Evolutionary conservation across 192 early-diverging fungal genomes (phyloP).

Genomic region (Coemansia sp.): DNA sequence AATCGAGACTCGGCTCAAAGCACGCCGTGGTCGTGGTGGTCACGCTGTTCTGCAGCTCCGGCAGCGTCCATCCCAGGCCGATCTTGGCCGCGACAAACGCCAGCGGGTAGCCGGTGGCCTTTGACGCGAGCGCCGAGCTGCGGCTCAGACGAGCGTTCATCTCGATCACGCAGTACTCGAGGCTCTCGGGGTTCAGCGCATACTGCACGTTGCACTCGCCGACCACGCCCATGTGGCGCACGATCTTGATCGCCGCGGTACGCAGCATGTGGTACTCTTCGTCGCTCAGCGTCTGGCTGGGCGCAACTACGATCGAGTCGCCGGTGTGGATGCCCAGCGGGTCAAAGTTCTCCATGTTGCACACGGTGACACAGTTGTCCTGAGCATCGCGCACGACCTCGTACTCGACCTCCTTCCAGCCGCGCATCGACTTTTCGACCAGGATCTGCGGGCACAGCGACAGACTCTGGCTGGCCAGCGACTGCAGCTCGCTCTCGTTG

Average conservation of each 20-base stretch:
- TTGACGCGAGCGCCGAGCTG: conserved; percentile 94
- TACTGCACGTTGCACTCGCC: conserved; percentile 99
- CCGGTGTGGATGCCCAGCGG: conserved; percentile 98
- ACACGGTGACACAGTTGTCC: conserved; percentile 99
- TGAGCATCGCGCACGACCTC: conserved; percentile 96
- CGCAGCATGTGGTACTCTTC: conserved; percentile 95
- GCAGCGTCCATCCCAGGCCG: conserved; percentile 87
- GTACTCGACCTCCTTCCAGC: conserved; percentile 99
- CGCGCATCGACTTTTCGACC: conserved; percentile 95
- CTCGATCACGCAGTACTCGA: conserved; percentile 98
- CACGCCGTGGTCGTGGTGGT: conserved; percentile 95
- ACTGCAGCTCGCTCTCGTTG: conserved; percentile 68
- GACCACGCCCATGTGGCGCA: conserved; percentile 94
- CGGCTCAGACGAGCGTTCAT: conserved; percentile 96
- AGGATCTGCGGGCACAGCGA: conserved; percentile 89
- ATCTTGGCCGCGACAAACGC: conserved; percentile 98
- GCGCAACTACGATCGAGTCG: conserved; percentile 98
- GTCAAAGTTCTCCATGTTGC: conserved; percentile 99
- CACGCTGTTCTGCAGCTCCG: conserved; percentile 91
- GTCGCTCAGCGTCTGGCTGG: conserved; percentile 93
- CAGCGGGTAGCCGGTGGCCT: conserved; percentile 97
- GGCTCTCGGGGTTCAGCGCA: conserved; percentile 88
- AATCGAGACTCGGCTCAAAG: conserved; percentile 97
- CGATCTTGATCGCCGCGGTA: conserved; percentile 92
- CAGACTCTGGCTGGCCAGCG: conserved; percentile 83